phyloP scores from a whole-genome alignment of 192 early-diverging fungal genomes.

The Entomortierella beljakovae region DNA sequence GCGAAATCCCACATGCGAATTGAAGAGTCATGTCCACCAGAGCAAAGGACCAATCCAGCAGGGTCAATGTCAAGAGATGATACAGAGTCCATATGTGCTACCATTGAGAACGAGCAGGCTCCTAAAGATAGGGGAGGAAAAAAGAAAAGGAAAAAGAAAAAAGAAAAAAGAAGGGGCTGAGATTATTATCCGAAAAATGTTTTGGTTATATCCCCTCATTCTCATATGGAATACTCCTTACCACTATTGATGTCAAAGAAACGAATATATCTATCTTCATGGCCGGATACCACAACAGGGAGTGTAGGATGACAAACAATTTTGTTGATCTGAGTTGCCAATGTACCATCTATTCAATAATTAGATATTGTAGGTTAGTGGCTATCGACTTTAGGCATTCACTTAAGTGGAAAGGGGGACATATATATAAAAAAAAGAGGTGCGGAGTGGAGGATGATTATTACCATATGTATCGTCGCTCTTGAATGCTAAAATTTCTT shows the following conservation, averaged over 20 bases:
- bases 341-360: slow-evolving; percentile 63
- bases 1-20: slow-evolving; percentile 83
- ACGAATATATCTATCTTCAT: slow-evolving; percentile 81
- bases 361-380: too few species aligned
- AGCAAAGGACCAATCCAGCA: slow-evolving; percentile 65
- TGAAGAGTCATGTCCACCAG: slow-evolving; percentile 78
- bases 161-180: neutral
- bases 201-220: neutral
- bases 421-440: neutral
- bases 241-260: slow-evolving; percentile 82
- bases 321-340: slow-evolving; percentile 81
- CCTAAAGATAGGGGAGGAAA: slow-evolving; percentile 52
- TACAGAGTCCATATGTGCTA: slow-evolving; percentile 75
- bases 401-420: neutral
- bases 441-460: too few species aligned
- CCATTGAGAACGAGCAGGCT: slow-evolving; percentile 68
- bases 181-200: neutral
- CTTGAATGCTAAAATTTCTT: slow-evolving; percentile 63
- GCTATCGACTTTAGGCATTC: neutral
- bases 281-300: slow-evolving; percentile 77
- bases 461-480: slow-evolving; percentile 75
- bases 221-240: slow-evolving; percentile 31
- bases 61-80: slow-evolving; percentile 74
- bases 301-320: slow-evolving; percentile 79
- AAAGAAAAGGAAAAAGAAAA: slow-evolving; percentile 3